Base-by-base conservation (phyloP, 768 basidiomycete species). In the Boletus coccyginus region DNA sequence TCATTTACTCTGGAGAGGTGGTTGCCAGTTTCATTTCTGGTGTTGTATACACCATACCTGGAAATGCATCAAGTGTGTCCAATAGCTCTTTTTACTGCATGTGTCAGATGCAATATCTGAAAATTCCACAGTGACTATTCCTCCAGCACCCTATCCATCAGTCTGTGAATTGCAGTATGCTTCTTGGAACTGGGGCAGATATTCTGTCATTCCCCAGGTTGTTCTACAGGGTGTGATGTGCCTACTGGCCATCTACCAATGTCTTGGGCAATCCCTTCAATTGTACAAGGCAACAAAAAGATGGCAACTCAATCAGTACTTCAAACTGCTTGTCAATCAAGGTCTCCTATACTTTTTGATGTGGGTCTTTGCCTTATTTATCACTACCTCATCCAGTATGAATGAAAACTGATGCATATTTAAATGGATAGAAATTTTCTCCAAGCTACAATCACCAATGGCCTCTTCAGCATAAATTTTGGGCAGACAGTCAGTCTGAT, bases 261-360 rank as follows among this genome's bases (percentile, higher is more conserved):
- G n/a, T 13, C 0, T 46, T 12, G 11, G 10, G 4, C 50, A 61
- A 6, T 50, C 46, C 27, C 5, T 38, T 21, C 50, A 61, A 7
- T 27, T 50, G 4, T 49, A 52, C 13, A 46, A 17, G 7, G n/a
- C 5, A 7, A 52, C 46, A 9, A 35, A 7, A 21, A 40, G 5
- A 41, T 62, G 58, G 61, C 47, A 53, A 3, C 38, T 46, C 19
- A 61, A 62, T 21, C 29, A 24, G n/a, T 61, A 56, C 38, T 11
- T 62, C 13, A 19, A 35, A 9, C 54, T 62, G 5, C 38, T 62
- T 11, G 32, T 48, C 24, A 17, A 43, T 7, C 51, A 62, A 31
- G 59, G 61, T 7, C 21, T 60, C 16, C 1, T 60, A 1, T 62
- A 62, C 29, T 62, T 62, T 14, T 0, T 51, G 16, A 29, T 57